Conservation (phyloP, 768 basidiomycete genomes). For the Tulasnella sp. region DNA sequence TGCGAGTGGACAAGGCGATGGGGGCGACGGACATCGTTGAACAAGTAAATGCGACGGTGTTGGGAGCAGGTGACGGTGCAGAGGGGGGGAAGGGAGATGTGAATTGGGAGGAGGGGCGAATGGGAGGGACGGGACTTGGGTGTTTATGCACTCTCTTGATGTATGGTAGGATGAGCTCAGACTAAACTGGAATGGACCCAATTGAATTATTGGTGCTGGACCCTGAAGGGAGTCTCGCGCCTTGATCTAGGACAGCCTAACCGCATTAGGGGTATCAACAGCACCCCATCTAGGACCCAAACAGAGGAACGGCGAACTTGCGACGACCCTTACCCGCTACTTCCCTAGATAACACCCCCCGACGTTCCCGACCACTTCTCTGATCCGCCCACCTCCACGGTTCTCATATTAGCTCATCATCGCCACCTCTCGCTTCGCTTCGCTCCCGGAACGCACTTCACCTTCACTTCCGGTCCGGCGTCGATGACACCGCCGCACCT, state of each 20-base stretch:
- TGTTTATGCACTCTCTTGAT: background rate
- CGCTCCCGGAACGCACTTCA: background rate
- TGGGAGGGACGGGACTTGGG: background rate
- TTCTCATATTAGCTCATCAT: background rate
- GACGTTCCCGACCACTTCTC: background rate
- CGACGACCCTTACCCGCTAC: background rate
- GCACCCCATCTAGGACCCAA: background rate
- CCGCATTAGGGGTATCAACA: background rate
- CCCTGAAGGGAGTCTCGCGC: background rate
- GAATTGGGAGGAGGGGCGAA: background rate
- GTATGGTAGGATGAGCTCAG: background rate
- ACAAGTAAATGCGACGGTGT: conserved; percentile 17
- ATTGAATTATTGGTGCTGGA: background rate
- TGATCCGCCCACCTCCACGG: background rate
- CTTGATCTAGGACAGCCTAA: background rate
- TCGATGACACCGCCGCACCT: background rate
- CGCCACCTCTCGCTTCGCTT: background rate
- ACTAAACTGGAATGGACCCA: background rate
- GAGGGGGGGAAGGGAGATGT: background rate
- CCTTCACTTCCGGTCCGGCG: background rate
- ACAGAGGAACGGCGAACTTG: background rate
- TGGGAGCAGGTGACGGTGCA: background rate
- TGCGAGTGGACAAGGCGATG: conserved; percentile 13
- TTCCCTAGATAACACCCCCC: background rate
- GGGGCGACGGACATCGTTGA: conserved; percentile 19